phyloP scores from a whole-genome alignment of 2,329 filamentous ascomycete species.

The Cladorrhinum sp. region DNA sequence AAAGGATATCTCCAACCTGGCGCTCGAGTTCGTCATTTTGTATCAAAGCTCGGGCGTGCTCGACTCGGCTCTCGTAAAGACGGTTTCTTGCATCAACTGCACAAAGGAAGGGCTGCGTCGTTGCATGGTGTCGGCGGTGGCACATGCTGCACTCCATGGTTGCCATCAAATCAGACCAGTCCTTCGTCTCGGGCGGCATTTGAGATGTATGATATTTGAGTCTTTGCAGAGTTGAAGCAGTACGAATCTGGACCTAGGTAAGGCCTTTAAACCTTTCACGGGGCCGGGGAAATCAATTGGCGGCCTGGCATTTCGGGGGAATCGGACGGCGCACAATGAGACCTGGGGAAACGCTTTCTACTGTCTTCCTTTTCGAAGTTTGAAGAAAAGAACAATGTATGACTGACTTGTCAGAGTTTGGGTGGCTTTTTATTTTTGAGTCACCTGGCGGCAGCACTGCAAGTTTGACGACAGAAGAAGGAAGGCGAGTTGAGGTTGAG shows the following conservation, averaged over 20 bases:
- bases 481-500: conserved; percentile 1
- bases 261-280: background rate
- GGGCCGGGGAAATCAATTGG: background rate
- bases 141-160: conserved; percentile 70
- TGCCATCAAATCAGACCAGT: background rate
- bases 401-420: background rate
- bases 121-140: conserved; percentile 51
- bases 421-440: background rate
- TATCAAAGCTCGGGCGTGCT: conserved; percentile 57
- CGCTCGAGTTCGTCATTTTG: conserved; percentile 57
- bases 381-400: background rate
- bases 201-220: conserved; percentile 1
- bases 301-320: conserved; percentile 1
- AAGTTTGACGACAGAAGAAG: background rate
- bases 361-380: background rate
- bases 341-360: background rate
- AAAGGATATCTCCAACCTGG: conserved; percentile 45
- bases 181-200: background rate
- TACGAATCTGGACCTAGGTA: background rate
- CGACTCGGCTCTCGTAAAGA: conserved; percentile 63
- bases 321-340: background rate
- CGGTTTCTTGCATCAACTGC: conserved; percentile 66
- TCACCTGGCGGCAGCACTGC: background rate
- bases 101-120: conserved; percentile 63
- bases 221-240: background rate